Evolutionary conservation across 2,329 filamentous ascomycete genomes (phyloP).

Genomic region (Arthrinium phaeospermum): DNA sequence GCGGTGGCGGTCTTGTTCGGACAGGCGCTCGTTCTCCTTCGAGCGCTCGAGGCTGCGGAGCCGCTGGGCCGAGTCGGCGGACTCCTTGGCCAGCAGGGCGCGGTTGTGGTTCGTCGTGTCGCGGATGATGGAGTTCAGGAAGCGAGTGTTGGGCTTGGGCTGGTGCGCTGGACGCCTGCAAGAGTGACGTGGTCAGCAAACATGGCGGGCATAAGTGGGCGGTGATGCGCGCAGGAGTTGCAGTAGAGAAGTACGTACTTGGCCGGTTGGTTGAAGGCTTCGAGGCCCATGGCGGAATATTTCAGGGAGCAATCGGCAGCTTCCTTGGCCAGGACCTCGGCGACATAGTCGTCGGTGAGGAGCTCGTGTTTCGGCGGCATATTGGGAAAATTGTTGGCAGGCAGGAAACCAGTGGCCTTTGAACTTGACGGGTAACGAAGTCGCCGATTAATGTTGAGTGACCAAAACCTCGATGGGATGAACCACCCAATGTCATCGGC

Average conservation of each 20-base stretch:
- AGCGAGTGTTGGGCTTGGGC: conserved; percentile 90
- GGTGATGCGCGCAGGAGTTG: not conserved
- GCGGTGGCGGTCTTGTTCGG: conserved; percentile 37
- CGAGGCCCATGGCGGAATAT: conserved; percentile 76
- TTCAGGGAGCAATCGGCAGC: conserved; percentile 75
- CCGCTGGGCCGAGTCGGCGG: conserved; percentile 75
- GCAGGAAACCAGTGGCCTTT: not conserved
- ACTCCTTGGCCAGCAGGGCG: conserved; percentile 82
- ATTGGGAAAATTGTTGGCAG: conserved; percentile 29
- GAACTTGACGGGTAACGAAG: not conserved
- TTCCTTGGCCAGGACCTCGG: conserved; percentile 78
- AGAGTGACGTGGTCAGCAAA: not conserved
- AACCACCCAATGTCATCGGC: not conserved
- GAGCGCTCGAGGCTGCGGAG: conserved; percentile 65
- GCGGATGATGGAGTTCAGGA: conserved; percentile 85
- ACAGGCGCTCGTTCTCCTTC: conserved; percentile 48
- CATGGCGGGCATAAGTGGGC: conserved; percentile 21
- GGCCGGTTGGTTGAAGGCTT: conserved; percentile 58
- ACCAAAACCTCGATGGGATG: not conserved
- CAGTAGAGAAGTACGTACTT: conserved; percentile 46
- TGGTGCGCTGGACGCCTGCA: conserved; percentile 64
- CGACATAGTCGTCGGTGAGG: conserved; percentile 79
- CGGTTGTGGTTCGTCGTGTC: conserved; percentile 91
- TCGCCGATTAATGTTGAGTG: not conserved
- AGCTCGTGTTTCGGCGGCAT: conserved; percentile 44